phyloP scores from a whole-genome alignment of 2,329 filamentous ascomycete species.

The Fusarium abutilonis region DNA sequence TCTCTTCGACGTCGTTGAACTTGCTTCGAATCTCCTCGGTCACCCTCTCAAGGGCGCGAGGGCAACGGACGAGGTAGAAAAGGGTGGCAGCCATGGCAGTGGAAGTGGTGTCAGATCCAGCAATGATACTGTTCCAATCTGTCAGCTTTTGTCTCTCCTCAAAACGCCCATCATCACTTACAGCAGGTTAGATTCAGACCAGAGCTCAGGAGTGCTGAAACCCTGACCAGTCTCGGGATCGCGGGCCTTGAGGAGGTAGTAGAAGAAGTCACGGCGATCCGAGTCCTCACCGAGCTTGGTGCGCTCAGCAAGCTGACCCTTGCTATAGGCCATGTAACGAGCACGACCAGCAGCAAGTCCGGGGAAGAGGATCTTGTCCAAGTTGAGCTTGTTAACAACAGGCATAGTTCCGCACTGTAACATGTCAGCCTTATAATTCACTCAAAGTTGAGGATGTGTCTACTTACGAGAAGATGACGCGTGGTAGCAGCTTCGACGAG shows the following conservation, averaged over 20 bases:
- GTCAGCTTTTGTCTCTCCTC: conserved; percentile 6
- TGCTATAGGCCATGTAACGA: conserved; percentile 77
- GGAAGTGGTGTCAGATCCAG: conserved; percentile 76
- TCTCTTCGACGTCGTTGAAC: conserved; percentile 64
- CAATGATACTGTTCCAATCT: conserved; percentile 65
- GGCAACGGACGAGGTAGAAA: conserved; percentile 69
- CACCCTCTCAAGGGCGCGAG: conserved; percentile 57
- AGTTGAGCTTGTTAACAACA: conserved; percentile 69
- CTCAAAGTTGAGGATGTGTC: too few relatives aligned
- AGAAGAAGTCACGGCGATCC: conserved; percentile 79
- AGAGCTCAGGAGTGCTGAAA: conserved; percentile 72
- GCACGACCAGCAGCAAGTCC: conserved; percentile 72
- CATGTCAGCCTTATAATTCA: conserved; percentile 19
- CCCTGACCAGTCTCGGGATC: conserved; percentile 76
- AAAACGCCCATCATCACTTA: conserved; percentile 46
- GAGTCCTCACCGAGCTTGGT: conserved; percentile 72
- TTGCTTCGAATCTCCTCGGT: conserved; percentile 62
- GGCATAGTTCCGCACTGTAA: conserved; percentile 77
- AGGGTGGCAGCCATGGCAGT: conserved; percentile 71
- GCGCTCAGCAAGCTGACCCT: conserved; percentile 71
- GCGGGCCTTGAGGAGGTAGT: conserved; percentile 75
- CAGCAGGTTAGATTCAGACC: conserved; percentile 76
- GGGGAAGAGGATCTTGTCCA: conserved; percentile 75
- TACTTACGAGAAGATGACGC: conserved; percentile 72
- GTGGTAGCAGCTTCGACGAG: conserved; percentile 75